A percentile compares a stretch with the other conserved stretches of the same genome.
Evolutionary conservation across 768 basidiomycete genomes (phyloP).

Genomic region (Lenzites betulinus): DNA sequence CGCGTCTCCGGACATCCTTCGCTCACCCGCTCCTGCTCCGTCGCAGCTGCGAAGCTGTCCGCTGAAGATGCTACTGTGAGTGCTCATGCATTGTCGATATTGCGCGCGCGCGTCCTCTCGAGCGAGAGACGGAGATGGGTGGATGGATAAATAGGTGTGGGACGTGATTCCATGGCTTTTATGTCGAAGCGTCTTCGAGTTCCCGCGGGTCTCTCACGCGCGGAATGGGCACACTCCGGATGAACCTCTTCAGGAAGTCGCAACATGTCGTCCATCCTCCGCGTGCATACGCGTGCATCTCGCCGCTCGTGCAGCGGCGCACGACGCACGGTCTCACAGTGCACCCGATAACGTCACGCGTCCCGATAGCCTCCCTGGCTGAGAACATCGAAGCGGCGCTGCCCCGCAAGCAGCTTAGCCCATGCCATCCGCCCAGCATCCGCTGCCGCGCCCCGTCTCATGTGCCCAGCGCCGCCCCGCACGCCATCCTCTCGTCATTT

Average conservation of each 20-base stretch:
- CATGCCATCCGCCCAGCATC: not conserved
- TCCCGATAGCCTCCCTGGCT: not conserved
- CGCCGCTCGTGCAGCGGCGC: not conserved
- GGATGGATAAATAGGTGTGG: no score
- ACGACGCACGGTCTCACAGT: not conserved
- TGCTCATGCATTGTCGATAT: not conserved
- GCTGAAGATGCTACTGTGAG: conserved; percentile 11
- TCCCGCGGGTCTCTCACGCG: no score
- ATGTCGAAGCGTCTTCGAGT: no score
- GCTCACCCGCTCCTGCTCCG: conserved; percentile 22
- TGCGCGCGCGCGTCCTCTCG: not conserved
- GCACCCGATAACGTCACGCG: conserved; percentile 1
- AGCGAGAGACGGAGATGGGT: not conserved
- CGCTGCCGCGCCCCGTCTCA: not conserved
- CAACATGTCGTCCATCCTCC: no score
- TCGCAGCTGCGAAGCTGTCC: conserved; percentile 14
- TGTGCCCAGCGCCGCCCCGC: not conserved
- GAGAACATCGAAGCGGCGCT: not conserved
- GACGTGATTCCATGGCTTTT: no score
- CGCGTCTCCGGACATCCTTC: conserved; percentile 22
- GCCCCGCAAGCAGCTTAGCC: not conserved
- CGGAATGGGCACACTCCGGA: no score
- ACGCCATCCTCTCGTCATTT: conserved; percentile 20
- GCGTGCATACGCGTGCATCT: not conserved
- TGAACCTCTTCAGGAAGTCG: no score